These are phyloP conservation scores for Barbarea vulgaris DNA, from an alignment of 345 rosid genomes.

Conservation along the genomic window DNA sequence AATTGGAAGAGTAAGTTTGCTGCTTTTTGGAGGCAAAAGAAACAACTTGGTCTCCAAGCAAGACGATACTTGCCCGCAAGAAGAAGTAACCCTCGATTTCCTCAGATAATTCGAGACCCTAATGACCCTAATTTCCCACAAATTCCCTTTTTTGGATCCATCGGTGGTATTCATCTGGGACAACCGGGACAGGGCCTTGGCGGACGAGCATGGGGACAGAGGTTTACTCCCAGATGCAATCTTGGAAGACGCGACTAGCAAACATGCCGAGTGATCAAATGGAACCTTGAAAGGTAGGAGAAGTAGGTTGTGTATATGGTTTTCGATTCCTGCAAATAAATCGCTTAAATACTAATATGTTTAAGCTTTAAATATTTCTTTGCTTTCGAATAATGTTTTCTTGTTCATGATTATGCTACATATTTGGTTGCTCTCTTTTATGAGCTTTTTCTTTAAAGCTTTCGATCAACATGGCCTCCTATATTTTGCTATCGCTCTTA, in stretches of 20 bases:
- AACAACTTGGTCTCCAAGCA: slow-evolving; percentile 26
- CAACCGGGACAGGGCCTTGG: slow-evolving; percentile 22
- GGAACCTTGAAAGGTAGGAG: slow-evolving; percentile 1
- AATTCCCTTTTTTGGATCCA: slow-evolving; percentile 38
- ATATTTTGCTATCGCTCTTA: background rate
- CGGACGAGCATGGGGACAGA: slow-evolving; percentile 11
- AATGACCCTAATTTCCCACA: slow-evolving; percentile 19
- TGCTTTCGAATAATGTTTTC: slow-evolving; percentile 2
- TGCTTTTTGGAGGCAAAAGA: slow-evolving; percentile 41
- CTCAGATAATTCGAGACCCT: background rate
- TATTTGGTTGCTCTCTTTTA: background rate
- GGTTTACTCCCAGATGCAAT: slow-evolving; percentile 42
- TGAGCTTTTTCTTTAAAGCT: background rate
- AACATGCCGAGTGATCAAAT: slow-evolving; percentile 1
- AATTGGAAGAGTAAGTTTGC: slow-evolving; percentile 57
- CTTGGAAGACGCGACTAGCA: slow-evolving; percentile 41
- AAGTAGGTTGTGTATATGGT: slow-evolving; percentile 1
- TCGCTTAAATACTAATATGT: background rate
- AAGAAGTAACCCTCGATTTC: background rate
- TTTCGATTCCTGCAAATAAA: slow-evolving; percentile 17
- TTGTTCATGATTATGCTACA: background rate
- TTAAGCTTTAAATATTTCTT: background rate
- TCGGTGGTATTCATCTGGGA: slow-evolving; percentile 27
- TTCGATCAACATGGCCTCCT: background rate
- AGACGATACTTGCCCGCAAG: slow-evolving; percentile 8